These are phyloP conservation scores for Zea mays DNA, from an alignment of 176 grass and related monocot species.

Conservation along the genomic window Zm-B73-REFERENCE-NAM-5.0 NC_050097.1:223854001-223854500, in stretches of 20 bases:
- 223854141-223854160: constrained; percentile 42
- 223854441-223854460: neutral
- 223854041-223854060: no score
- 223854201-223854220: neutral
- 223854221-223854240: neutral
- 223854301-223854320: neutral
- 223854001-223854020: neutral
- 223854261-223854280: no score
- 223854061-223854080: neutral
- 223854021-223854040: neutral
- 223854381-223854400: constrained; percentile 33
- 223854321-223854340: constrained; percentile 34
- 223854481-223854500: no score
- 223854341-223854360: constrained; percentile 44
- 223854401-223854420: neutral
- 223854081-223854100: constrained; percentile 26
- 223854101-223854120: constrained; percentile 20
- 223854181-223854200: neutral
- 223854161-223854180: neutral
- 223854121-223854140: constrained; percentile 52
- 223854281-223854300: neutral
- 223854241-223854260: no score
- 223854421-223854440: neutral
- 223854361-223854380: constrained; percentile 49
- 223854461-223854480: no score